Evolutionary conservation across 352 stramenopile species (phyloP), one percentile per base, ranked within the genome.

Genomic region (Phytopythium sindhum): DNA sequence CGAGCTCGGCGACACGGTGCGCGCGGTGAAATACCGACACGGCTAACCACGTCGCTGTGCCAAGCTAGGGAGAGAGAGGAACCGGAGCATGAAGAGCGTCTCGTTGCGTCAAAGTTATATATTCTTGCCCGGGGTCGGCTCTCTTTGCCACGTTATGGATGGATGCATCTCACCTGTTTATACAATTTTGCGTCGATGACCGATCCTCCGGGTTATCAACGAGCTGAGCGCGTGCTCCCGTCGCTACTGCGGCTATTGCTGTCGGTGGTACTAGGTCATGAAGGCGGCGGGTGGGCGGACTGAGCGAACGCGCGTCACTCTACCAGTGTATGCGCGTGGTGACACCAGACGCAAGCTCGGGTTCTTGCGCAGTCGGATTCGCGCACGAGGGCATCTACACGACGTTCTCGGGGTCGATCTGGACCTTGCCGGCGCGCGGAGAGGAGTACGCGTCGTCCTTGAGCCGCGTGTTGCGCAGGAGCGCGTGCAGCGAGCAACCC

Each of bases 1-100:
- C 50, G 68, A 76, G 45, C 73, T 74, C 24, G 89, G 87, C n/a
- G 78, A 93, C 29, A 94, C 86, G 0, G 89, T 93, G 19, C 66
- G 64, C 15, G 74, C 86, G 23, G 66, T 80, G 24, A 81, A 86
- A 55, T 74, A 81, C 37, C 66, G 62, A 2, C 56, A 54, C 26
- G 67, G 74, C 12, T 65, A 58, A 71, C 44, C n/a, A 29, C 23
- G 5, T 10, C 19, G 17, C 3, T 23, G 19, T 44, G 51, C 8
- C 19, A 26, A 26, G 28, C 31, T 55, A 44, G 50, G 54, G 47
- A 59, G 48, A 73, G 51, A 61, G 64, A 63, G 52, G 52, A 29
- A 17, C 39, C 14, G 1, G 39, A 19, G 42, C 19, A 21, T 24
- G 19, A 50, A 50, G 42, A 7, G 42, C 17, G 42, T 50, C 42